phyloP scores from a whole-genome alignment of 2,329 filamentous ascomycete genomes.

The Colletotrichum filicis region DNA sequence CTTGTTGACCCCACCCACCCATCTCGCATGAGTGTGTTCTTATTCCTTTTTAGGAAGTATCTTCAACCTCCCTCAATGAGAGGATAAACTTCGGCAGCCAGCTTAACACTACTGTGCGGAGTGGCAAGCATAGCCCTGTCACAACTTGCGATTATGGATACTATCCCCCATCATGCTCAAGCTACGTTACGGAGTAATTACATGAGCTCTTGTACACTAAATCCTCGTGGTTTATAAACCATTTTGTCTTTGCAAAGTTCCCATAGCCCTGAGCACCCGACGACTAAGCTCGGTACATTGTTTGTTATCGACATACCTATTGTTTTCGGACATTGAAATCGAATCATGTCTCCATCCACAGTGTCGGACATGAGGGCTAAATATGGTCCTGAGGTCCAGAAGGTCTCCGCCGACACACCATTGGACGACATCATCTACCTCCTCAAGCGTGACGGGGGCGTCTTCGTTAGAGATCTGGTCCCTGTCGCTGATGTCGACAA shows the following conservation, averaged over 20 bases:
- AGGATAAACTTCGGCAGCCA: not conserved
- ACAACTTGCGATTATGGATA: not conserved
- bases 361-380: not conserved
- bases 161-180: not conserved
- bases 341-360: too few species aligned
- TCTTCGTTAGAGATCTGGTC: constrained; percentile 15
- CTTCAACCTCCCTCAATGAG: not conserved
- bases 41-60: constrained; percentile 5
- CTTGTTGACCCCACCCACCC: not conserved
- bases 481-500: constrained; percentile 13
- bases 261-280: not conserved
- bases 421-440: constrained; percentile 22
- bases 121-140: not conserved
- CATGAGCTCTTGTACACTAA: not conserved
- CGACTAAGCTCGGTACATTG: not conserved
- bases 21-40: not conserved
- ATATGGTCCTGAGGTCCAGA: constrained; percentile 27
- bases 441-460: constrained; percentile 28
- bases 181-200: too few species aligned
- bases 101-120: not conserved
- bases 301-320: not conserved
- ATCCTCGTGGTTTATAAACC: not conserved
- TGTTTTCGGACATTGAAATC: not conserved
- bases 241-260: not conserved
- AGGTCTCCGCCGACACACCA: not conserved